Base-by-base conservation (phyloP, 345 rosid genomes). In the Populus simonii region DNA sequence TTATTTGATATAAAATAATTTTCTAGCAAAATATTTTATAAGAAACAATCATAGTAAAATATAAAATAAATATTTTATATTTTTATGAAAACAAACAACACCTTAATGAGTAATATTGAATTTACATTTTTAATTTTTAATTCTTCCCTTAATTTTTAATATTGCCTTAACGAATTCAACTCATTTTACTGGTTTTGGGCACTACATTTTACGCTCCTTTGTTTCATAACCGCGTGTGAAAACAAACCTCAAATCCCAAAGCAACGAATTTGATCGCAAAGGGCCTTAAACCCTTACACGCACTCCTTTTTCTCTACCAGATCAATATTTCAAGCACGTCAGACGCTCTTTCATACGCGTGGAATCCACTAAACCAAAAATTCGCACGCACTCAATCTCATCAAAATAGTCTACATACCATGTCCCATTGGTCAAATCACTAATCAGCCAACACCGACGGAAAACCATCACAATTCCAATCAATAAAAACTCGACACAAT, bases 341-440 rank as follows among this genome's bases (percentile, higher is more conserved):
- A 47, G 18, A 47, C 17, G 51, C 51, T 47, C 51, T 18, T 39
- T 2, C 39, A 10, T 47, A 61, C 16, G 71, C 74, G 76, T 76
- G 85, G 70, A 70, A 27, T 35, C 61, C 79, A 38, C 36, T 25
- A 20, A 67, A 23, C 67, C 22, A 13, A 35, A 22, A 17, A 5
- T 49, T 80, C 83, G 10, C 57, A 39, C 25, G 68, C 72, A 62
- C 41, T 43, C 41, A 41, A 18, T 22, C 39, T 9, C 78, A 80
- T 38, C 15, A 4, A 15, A 13, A n/a, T 0, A 7, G 12, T 20
- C 4, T 33, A 35, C 7, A 67, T 53, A 10, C 66, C 18, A 12
- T 1, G 61, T 41, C 5, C n/a, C n/a, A 81, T 47, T 78, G 36
- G 81, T 12, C n/a, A 8, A 2, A 17, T 29, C 17, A 5, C 15